Evolutionary conservation across 257 asterid species (phyloP).

Genomic region (Verbascum thapsus): DNA sequence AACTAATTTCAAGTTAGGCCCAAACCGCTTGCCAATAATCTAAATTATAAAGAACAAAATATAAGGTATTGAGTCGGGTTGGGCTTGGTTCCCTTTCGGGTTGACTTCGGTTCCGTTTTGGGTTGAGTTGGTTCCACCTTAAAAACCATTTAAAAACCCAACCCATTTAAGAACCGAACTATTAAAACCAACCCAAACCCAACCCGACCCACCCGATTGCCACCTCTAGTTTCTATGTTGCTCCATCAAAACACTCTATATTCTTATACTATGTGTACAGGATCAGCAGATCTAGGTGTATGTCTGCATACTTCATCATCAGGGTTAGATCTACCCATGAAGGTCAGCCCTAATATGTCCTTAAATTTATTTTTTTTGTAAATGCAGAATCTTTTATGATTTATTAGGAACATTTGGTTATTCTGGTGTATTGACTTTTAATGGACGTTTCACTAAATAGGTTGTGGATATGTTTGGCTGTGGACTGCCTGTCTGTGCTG

Average conservation of each 20-base stretch:
- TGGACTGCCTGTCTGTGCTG: slow-evolving; percentile 96
- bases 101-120: too few relatives aligned
- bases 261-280: slow-evolving; percentile 44
- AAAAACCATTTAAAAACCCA: too few relatives aligned
- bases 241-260: slow-evolving; percentile 6
- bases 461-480: slow-evolving; percentile 99
- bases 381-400: slow-evolving; percentile 1
- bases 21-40: too few relatives aligned
- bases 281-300: slow-evolving; percentile 94
- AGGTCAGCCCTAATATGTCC: slow-evolving; percentile 48
- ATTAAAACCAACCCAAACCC: too few relatives aligned
- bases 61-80: too few relatives aligned
- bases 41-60: too few relatives aligned
- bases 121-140: too few relatives aligned
- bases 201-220: too few relatives aligned
- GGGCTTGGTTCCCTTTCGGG: too few relatives aligned
- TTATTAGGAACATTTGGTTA: slow-evolving; percentile 2
- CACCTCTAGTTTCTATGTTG: too few relatives aligned
- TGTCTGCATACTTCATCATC: slow-evolving; percentile 96
- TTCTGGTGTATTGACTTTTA: slow-evolving; percentile 22
- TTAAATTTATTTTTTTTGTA: slow-evolving; percentile 17
- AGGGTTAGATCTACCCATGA: slow-evolving; percentile 95
- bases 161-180: too few relatives aligned
- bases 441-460: slow-evolving; percentile 43
- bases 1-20: too few relatives aligned